These are phyloP conservation scores for Zanthoxylum bungeanum DNA, from an alignment of 345 rosid species.

Conservation along the genomic window DNA sequence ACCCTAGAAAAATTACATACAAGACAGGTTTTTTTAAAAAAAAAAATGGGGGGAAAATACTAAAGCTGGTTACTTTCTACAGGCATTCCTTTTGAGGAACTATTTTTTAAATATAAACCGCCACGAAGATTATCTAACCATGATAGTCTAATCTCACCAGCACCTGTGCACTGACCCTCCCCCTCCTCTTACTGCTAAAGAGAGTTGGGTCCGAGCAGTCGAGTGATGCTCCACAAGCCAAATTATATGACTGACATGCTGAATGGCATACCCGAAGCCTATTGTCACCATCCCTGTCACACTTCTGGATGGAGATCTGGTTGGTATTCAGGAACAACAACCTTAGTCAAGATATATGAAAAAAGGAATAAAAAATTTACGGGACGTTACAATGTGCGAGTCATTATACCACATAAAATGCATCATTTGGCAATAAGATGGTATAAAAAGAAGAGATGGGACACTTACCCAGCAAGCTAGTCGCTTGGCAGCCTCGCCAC, in stretches of 20 bases:
- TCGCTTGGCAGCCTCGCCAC: constrained; percentile 85
- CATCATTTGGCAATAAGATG: background rate
- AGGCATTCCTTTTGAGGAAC: constrained; percentile 26
- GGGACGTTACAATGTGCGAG: background rate
- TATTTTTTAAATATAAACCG: constrained; percentile 36
- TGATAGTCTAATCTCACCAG: constrained; percentile 47
- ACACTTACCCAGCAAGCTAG: constrained; percentile 92
- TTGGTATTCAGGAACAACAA: background rate
- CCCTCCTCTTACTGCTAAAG: constrained; percentile 79
- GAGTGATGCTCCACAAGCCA: constrained; percentile 93
- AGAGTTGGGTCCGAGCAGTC: constrained; percentile 98
- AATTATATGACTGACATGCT: constrained; percentile 88
- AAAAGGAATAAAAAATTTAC: background rate
- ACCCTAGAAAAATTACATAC: constrained; percentile 26
- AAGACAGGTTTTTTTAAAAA: background rate
- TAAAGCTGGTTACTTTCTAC: constrained; percentile 35
- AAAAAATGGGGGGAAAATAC: background rate
- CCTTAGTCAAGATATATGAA: background rate
- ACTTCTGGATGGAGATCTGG: constrained; percentile 98
- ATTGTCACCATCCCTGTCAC: constrained; percentile 90
- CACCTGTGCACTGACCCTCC: constrained; percentile 85
- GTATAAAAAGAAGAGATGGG: background rate
- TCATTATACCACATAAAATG: background rate
- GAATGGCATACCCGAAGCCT: constrained; percentile 92
- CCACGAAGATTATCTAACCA: constrained; percentile 49